These are phyloP conservation scores for Pistacia integerrima DNA, from an alignment of 345 rosid genomes.

Conservation along the genomic window DNA sequence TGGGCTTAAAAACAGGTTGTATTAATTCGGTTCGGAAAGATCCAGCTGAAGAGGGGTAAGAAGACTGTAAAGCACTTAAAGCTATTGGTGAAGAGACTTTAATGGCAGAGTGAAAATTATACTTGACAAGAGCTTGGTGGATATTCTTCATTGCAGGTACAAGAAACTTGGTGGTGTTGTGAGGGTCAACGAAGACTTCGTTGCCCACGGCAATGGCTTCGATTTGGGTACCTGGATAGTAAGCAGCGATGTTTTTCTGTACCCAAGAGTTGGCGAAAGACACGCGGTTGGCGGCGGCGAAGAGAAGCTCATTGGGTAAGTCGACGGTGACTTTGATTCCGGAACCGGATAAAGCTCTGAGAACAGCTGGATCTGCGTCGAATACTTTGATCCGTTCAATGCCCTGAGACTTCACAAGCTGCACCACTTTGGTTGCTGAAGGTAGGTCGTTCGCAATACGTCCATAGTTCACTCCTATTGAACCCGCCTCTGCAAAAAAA, in stretches of 20 bases:
- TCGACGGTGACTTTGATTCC: slow-evolving; percentile 84
- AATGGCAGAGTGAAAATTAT: slow-evolving; percentile 62
- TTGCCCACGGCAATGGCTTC: slow-evolving; percentile 94
- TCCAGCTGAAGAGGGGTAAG: slow-evolving; percentile 94
- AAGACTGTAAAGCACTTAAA: slow-evolving; percentile 68
- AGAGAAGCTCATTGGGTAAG: slow-evolving; percentile 73
- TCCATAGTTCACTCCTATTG: slow-evolving; percentile 94
- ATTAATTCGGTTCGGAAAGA: slow-evolving; percentile 78
- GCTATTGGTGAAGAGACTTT: slow-evolving; percentile 91
- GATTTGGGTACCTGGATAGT: slow-evolving; percentile 71
- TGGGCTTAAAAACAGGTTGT: slow-evolving; percentile 68
- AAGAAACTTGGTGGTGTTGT: slow-evolving; percentile 69
- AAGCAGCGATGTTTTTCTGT: slow-evolving; percentile 65
- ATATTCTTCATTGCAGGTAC: slow-evolving; percentile 84
- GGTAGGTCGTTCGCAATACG: slow-evolving; percentile 83
- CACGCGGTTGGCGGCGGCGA: slow-evolving; percentile 55
- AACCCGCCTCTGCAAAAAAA: slow-evolving; percentile 57
- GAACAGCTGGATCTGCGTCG: slow-evolving; percentile 83
- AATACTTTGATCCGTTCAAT: slow-evolving; percentile 69
- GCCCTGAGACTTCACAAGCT: slow-evolving; percentile 75
- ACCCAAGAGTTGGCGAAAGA: slow-evolving; percentile 73
- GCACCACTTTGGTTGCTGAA: slow-evolving; percentile 64
- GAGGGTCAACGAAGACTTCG: slow-evolving; percentile 88
- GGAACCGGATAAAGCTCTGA: slow-evolving; percentile 73
- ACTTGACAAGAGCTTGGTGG: slow-evolving; percentile 64